A percentile compares a stretch with the other conserved stretches of the same genome.
These are phyloP conservation scores for Colletotrichum costaricense DNA, from an alignment of 2,329 filamentous ascomycete species.

Conservation along the genomic window DNA sequence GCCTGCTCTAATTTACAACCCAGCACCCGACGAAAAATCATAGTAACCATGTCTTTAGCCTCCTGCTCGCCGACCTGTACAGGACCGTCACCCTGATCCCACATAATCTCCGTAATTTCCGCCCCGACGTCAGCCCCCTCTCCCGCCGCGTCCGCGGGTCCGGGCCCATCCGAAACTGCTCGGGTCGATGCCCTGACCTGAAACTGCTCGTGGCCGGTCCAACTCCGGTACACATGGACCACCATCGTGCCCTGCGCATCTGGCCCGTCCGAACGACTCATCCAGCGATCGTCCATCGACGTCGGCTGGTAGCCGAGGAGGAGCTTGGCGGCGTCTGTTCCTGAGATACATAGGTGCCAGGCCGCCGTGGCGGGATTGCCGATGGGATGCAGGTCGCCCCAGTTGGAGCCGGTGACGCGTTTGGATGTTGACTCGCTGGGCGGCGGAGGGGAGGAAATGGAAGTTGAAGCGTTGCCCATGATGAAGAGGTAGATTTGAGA, in stretches of 20 bases:
- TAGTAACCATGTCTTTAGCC: neutral
- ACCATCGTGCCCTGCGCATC: slow-evolving; percentile 2
- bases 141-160: neutral
- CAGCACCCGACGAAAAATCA: too few relatives aligned
- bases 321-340: slow-evolving; percentile 11
- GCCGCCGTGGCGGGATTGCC: neutral
- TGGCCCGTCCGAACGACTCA: slow-evolving; percentile 14
- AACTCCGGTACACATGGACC: slow-evolving; percentile 9
- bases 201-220: slow-evolving; percentile 17
- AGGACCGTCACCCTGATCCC: neutral
- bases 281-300: slow-evolving; percentile 29
- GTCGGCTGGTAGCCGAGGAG: slow-evolving; percentile 5
- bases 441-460: neutral
- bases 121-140: neutral
- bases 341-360: slow-evolving; percentile 1
- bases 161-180: neutral
- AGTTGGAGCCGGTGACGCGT: neutral
- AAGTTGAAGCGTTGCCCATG: neutral
- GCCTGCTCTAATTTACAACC: too few relatives aligned
- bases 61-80: slow-evolving; percentile 1
- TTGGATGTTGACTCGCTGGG: neutral
- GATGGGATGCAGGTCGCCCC: slow-evolving; percentile 8
- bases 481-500: neutral
- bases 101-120: slow-evolving; percentile 13
- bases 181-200: neutral